Evolutionary conservation across 192 early-diverging fungal genomes (phyloP).

Genomic region (Dispira parvispora): DNA sequence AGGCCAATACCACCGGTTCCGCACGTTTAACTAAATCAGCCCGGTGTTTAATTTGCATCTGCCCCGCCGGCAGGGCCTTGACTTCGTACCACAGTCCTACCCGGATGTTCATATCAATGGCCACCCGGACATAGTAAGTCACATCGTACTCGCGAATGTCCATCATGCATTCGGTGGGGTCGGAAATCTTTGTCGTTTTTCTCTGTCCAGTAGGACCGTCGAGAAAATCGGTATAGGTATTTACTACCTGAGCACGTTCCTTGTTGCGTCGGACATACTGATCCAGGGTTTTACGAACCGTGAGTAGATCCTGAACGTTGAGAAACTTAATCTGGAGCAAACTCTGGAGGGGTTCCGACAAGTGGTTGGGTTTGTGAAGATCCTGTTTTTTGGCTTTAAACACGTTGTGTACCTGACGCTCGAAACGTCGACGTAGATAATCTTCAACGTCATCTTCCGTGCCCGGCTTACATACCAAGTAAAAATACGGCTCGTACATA

Average conservation of each 20-base stretch:
- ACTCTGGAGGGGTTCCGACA: constrained; percentile 49
- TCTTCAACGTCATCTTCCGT: constrained; percentile 74
- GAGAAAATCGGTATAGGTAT: constrained; percentile 46
- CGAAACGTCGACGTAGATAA: constrained; percentile 53
- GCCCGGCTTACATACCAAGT: constrained; percentile 67
- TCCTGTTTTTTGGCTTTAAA: constrained; percentile 61
- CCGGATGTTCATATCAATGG: constrained; percentile 83
- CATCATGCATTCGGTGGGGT: constrained; percentile 49
- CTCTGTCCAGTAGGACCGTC: too few species aligned
- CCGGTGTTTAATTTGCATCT: constrained; percentile 43
- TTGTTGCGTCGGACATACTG: constrained; percentile 53
- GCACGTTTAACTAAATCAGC: constrained; percentile 79
- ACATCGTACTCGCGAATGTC: constrained; percentile 96
- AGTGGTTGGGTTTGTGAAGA: constrained; percentile 76
- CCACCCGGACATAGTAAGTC: constrained; percentile 87
- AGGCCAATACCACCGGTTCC: constrained; percentile 86
- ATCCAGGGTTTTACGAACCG: constrained; percentile 54
- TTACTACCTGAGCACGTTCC: constrained; percentile 34
- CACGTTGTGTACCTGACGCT: constrained; percentile 44
- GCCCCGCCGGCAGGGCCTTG: constrained; percentile 32
- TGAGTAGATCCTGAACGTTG: constrained; percentile 66
- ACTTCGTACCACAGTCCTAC: constrained; percentile 94
- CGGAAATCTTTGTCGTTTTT: background rate
- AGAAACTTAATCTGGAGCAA: constrained; percentile 67
- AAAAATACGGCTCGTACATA: constrained; percentile 82